Conservation (phyloP, 73 alveolate species). For the Symbiodinium pilosum region DNA sequence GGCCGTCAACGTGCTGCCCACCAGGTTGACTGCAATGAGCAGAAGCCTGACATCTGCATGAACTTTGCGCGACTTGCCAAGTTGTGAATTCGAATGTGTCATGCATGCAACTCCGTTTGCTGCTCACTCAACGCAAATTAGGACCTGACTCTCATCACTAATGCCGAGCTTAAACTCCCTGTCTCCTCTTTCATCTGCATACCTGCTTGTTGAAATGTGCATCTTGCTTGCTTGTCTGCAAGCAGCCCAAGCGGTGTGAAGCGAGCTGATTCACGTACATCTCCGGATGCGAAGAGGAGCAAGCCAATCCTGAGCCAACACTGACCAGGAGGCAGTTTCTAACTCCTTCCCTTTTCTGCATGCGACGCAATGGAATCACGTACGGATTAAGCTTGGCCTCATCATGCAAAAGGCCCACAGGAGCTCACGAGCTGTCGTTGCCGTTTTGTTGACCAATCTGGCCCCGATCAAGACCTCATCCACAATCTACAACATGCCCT, state of each 20-base stretch:
- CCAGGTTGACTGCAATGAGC: slow-evolving; percentile 46
- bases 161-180: no score
- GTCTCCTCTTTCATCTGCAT: no score
- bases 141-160: no score
- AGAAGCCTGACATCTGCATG: slow-evolving; percentile 18
- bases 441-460: slow-evolving; percentile 21
- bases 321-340: not conserved
- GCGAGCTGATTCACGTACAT: slow-evolving; percentile 56
- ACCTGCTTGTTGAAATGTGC: not conserved
- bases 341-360: no score
- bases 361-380: not conserved
- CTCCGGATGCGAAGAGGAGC: slow-evolving; percentile 42
- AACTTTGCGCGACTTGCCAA: not conserved
- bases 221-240: no score
- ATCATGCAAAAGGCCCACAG: slow-evolving; percentile 72
- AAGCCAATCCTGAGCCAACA: slow-evolving; percentile 50
- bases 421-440: slow-evolving; percentile 24
- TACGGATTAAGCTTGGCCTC: not conserved
- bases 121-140: no score
- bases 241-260: slow-evolving; percentile 45
- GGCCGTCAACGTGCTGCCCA: slow-evolving; percentile 64
- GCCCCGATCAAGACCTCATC: slow-evolving; percentile 54
- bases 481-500: no score
- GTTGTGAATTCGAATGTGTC: no score
- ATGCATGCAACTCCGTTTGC: not conserved